These are phyloP conservation scores for Pleurotus cornucopiae DNA, from an alignment of 768 basidiomycete species.

Conservation along the genomic window DNA sequence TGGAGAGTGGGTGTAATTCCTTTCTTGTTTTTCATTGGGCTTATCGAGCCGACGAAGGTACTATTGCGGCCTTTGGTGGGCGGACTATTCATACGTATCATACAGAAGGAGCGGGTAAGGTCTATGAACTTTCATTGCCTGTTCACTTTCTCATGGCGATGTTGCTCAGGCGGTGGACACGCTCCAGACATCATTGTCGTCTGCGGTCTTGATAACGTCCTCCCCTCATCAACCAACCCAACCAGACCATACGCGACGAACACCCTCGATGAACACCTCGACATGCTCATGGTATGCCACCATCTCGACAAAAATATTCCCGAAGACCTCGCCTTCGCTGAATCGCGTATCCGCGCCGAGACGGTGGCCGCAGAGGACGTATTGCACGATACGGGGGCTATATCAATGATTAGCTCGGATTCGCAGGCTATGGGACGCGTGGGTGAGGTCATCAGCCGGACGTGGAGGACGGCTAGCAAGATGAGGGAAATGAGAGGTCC, in stretches of 20 bases:
- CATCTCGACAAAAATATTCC: conserved; percentile 89
- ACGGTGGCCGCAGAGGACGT: conserved; percentile 98
- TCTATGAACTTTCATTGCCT: conserved; percentile 2
- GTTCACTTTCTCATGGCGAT: not conserved
- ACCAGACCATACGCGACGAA: conserved; percentile 89
- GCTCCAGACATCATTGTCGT: conserved; percentile 99
- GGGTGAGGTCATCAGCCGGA: conserved; percentile 87
- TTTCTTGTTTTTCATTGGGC: not conserved
- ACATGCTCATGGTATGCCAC: conserved; percentile 99
- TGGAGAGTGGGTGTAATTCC: conserved; percentile 65
- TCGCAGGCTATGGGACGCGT: conserved; percentile 99
- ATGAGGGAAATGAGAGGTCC: conserved; percentile 80
- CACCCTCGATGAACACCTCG: conserved; percentile 95
- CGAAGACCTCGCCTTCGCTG: conserved; percentile 94
- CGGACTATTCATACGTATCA: conserved; percentile 98
- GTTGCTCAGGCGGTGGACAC: conserved; percentile 74
- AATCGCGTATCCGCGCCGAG: conserved; percentile 94
- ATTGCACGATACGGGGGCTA: conserved; percentile 87
- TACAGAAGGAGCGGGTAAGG: conserved; percentile 84
- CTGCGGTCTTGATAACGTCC: conserved; percentile 81
- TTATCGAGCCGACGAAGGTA: conserved; percentile 43
- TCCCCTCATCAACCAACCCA: conserved; percentile 96
- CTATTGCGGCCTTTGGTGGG: conserved; percentile 83
- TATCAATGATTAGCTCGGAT: conserved; percentile 95
- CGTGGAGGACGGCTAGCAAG: conserved; percentile 97